Conservation (phyloP, 2,329 filamentous ascomycete genomes). For the Fusarium ambrosium region DNA sequence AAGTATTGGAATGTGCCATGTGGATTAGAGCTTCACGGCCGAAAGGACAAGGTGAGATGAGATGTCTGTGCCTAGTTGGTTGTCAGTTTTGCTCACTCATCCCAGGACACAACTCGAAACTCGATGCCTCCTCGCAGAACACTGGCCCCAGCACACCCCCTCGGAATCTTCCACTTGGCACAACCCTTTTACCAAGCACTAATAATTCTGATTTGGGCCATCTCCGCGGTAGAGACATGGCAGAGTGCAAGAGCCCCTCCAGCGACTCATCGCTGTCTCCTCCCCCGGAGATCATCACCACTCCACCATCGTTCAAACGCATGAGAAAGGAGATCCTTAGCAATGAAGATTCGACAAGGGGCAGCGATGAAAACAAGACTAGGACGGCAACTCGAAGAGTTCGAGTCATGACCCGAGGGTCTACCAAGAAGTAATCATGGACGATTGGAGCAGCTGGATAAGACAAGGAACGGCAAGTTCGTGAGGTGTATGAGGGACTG, state of each 20-base stretch:
- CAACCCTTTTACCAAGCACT: background rate
- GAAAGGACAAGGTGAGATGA: slow-evolving; percentile 16
- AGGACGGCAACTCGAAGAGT: background rate
- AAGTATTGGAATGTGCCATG: slow-evolving; percentile 45
- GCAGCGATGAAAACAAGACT: background rate
- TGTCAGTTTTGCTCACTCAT: background rate
- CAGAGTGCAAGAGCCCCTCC: background rate
- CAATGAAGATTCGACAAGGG: background rate
- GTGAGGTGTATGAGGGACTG: background rate
- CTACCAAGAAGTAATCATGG: background rate
- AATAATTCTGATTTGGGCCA: background rate
- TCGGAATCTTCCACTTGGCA: background rate
- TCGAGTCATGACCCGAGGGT: background rate
- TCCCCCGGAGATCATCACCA: slow-evolving; percentile 28
- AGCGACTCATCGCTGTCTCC: slow-evolving; percentile 31
- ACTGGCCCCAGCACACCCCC: background rate
- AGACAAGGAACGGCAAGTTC: background rate
- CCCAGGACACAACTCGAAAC: background rate
- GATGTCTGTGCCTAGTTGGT: background rate
- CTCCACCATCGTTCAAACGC: slow-evolving; percentile 29
- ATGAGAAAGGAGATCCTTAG: background rate
- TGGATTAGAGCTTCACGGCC: slow-evolving; percentile 31
- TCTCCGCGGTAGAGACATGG: background rate
- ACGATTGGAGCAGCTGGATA: background rate
- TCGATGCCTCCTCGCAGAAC: background rate